phyloP scores from a whole-genome alignment of 371 early-diverging fungal genomes.

The Catenaria anguillulae region DNA sequence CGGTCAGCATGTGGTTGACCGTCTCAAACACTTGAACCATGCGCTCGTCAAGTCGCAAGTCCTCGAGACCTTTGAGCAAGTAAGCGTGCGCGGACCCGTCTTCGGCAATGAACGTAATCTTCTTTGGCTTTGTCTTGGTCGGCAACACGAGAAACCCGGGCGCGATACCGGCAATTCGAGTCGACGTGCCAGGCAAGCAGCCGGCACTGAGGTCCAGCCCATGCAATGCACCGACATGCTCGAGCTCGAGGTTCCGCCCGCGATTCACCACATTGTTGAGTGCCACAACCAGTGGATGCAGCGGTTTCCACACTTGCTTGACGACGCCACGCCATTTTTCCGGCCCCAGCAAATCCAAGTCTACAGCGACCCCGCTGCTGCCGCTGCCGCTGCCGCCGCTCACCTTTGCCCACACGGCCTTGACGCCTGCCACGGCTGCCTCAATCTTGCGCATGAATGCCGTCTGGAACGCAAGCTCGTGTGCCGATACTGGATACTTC shows the following conservation, averaged over 20 bases:
- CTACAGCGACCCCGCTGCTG: no score
- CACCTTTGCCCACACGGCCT: neutral
- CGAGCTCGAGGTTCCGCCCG: slow-evolving; percentile 25
- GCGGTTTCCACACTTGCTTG: neutral
- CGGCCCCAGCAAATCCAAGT: no score
- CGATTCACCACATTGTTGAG: neutral
- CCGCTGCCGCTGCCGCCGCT: no score
- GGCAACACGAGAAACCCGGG: slow-evolving; percentile 45
- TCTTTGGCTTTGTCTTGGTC: slow-evolving; percentile 84
- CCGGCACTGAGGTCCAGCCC: slow-evolving; percentile 51
- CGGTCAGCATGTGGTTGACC: slow-evolving; percentile 46
- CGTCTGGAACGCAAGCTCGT: slow-evolving; percentile 50
- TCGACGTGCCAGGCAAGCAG: slow-evolving; percentile 25
- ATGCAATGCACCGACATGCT: slow-evolving; percentile 33
- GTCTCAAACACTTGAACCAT: slow-evolving; percentile 68
- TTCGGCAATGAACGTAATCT: slow-evolving; percentile 48
- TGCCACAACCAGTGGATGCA: neutral
- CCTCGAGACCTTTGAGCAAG: slow-evolving; percentile 80
- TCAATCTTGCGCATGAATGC: slow-evolving; percentile 36
- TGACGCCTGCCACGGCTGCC: slow-evolving; percentile 22
- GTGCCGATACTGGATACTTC: slow-evolving; percentile 27
- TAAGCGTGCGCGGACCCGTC: slow-evolving; percentile 64
- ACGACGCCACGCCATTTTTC: neutral
- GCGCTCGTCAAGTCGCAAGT: slow-evolving; percentile 80
- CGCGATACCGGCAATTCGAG: slow-evolving; percentile 48